phyloP scores from a whole-genome alignment of 345 rosid species.

The Citrus trifoliata region DNA sequence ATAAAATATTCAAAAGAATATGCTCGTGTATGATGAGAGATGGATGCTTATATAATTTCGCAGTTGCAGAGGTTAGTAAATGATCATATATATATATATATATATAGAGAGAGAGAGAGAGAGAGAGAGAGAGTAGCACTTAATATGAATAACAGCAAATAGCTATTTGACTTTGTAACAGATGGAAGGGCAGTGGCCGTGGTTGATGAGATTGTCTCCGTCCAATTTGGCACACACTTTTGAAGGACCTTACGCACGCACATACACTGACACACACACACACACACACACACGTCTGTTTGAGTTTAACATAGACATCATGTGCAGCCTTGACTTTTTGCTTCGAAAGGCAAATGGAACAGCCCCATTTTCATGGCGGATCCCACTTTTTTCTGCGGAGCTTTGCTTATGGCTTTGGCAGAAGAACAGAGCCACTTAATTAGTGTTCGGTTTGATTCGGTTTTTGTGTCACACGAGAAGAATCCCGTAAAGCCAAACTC shows the following conservation, averaged over 20 bases:
- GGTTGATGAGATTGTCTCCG: too few relatives aligned
- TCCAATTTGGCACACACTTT: too few relatives aligned
- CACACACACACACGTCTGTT: too few relatives aligned
- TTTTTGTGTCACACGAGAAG: background rate
- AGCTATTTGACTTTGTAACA: slow-evolving; percentile 5
- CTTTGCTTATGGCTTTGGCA: slow-evolving; percentile 4
- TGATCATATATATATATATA: too few relatives aligned
- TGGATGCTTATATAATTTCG: background rate
- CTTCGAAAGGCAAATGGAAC: background rate
- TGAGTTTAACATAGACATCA: too few relatives aligned
- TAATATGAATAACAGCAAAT: too few relatives aligned
- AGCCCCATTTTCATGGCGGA: background rate
- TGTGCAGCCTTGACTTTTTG: too few relatives aligned
- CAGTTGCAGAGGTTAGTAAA: background rate
- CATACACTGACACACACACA: too few relatives aligned
- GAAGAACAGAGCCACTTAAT: slow-evolving; percentile 4
- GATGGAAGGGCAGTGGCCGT: too few relatives aligned
- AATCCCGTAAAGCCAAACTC: slow-evolving; percentile 19
- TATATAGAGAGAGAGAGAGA: too few relatives aligned
- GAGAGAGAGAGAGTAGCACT: too few relatives aligned
- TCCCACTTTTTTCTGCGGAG: background rate
- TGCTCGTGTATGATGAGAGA: background rate
- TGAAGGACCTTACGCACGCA: too few relatives aligned
- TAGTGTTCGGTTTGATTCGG: background rate
- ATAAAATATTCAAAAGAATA: background rate